Evolutionary conservation across 164 flowering plant species (phyloP), one percentile per base, ranked within the genome.

Genomic region (Tetracentron sinense): DNA sequence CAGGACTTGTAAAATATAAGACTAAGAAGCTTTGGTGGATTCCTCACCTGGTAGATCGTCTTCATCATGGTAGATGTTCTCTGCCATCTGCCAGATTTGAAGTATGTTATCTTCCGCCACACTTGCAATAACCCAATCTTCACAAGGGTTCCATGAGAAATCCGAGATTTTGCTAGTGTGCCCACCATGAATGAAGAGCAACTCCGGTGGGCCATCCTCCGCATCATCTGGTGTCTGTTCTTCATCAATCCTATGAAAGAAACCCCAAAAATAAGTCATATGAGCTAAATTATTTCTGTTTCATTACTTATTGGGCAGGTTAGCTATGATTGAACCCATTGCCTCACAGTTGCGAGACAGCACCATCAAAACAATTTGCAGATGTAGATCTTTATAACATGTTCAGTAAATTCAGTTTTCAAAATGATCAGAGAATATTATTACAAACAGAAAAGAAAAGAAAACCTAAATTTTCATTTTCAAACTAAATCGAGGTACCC

Each of bases 41-140:
- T 92, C 92, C n/a, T 82, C 92, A 31, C 68, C 83, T 1, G 92
- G 89, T 56, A 86, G 42, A 72, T 90, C 96, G 72, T 89, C 97
- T 53, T 89, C 98, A 50, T 93, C 98, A 58, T 87, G 96, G 80
- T 94, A 94, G 58, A 94, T 94, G 75, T 90, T 87, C 77, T 94
- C 98, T 3, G 98, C 98, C 98, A 94, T 94, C 82, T 90, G 97
- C 98, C 98, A 94, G 54, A 94, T 90, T 65, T 90, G 98, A 58
- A 94, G 89, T 21, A 90, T 90, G 80, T 94, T 92, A 58, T 92
- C 98, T 68, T 92, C 98, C 0, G 98, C 98, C 2, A 94, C 98
- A 64, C 98, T 94, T 0, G 97, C 86, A 66, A 90, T 61, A 12
- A 90, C 97, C 98, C 98, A 94, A 56, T 89, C 96, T 71, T 94